Conservation (phyloP, 805 yeast genomes). For the Teunomyces atbi region DNA sequence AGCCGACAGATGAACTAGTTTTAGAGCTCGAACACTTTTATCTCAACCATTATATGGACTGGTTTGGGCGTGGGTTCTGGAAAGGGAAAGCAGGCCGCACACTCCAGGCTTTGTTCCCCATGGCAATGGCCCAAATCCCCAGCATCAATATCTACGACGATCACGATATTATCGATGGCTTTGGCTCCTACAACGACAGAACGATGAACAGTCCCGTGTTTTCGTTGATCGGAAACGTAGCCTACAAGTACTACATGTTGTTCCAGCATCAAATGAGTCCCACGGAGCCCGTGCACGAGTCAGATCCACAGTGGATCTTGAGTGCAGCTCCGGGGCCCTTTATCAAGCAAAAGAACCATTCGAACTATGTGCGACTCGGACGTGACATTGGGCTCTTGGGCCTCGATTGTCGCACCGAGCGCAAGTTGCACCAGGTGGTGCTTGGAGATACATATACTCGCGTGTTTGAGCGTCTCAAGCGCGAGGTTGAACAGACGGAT, state of each 20-base stretch:
- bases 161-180: conserved; percentile 96
- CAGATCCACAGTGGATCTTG: conserved; percentile 59
- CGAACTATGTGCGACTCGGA: conserved; percentile 74
- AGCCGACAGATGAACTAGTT: too few species aligned
- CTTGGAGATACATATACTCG: conserved; percentile 52
- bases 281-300: conserved; percentile 34
- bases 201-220: conserved; percentile 76
- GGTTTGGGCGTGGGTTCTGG: conserved; percentile 94
- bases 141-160: conserved; percentile 86
- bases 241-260: conserved; percentile 83
- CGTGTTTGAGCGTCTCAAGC: conserved; percentile 57
- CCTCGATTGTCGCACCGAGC: conserved; percentile 90
- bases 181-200: conserved; percentile 76
- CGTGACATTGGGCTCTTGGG: conserved; percentile 70
- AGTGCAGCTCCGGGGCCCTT: conserved; percentile 63
- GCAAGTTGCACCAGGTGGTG: conserved; percentile 61
- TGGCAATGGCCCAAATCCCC: conserved; percentile 81
- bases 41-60: conserved; percentile 67
- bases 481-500: conserved; percentile 52
- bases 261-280: conserved; percentile 82
- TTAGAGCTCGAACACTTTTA: conserved; percentile 66
- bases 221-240: conserved; percentile 68
- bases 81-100: conserved; percentile 65
- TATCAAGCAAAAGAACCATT: conserved; percentile 64
- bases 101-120: conserved; percentile 64